Evolutionary conservation across 2,329 filamentous ascomycete genomes (phyloP).

Genomic region (Colletotrichum liriopes): DNA sequence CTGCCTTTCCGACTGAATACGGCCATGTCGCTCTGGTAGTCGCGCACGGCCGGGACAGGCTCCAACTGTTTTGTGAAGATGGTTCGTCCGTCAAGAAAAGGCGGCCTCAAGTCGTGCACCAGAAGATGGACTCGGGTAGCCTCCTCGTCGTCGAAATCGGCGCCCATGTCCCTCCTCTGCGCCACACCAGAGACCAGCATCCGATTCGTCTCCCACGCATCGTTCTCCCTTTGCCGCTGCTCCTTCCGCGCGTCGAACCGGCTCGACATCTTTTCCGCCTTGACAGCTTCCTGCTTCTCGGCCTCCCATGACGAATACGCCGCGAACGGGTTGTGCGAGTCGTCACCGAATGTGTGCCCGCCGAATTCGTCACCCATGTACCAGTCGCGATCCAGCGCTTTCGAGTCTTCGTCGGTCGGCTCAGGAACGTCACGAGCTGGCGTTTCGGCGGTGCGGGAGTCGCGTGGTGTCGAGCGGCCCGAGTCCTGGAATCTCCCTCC

Average conservation of each 20-base stretch:
- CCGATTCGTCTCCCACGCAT: constrained; percentile 98
- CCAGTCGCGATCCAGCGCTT: constrained; percentile 91
- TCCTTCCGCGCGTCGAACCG: constrained; percentile 79
- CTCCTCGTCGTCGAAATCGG: constrained; percentile 94
- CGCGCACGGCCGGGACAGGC: constrained; percentile 91
- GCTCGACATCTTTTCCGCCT: constrained; percentile 85
- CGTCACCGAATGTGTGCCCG: constrained; percentile 87
- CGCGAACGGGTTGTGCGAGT: constrained; percentile 93
- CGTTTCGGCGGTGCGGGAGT: constrained; percentile 54
- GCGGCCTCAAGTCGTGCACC: constrained; percentile 93
- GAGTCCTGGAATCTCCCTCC: constrained; percentile 50
- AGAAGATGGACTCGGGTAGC: constrained; percentile 90
- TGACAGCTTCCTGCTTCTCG: constrained; percentile 79
- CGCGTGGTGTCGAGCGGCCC: constrained; percentile 59
- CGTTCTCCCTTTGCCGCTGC: constrained; percentile 93
- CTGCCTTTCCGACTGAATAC: constrained; percentile 97
- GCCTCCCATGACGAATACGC: constrained; percentile 81
- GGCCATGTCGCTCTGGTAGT: constrained; percentile 98
- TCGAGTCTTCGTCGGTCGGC: constrained; percentile 77
- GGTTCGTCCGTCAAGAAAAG: constrained; percentile 93
- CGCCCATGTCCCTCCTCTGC: constrained; percentile 85
- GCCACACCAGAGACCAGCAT: constrained; percentile 98
- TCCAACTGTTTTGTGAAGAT: constrained; percentile 98
- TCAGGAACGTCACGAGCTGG: constrained; percentile 71
- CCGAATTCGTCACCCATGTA: constrained; percentile 90